Evolutionary conservation across 1,139 yeast species (phyloP).

Genomic region (Blastobotrys ciferrii): DNA sequence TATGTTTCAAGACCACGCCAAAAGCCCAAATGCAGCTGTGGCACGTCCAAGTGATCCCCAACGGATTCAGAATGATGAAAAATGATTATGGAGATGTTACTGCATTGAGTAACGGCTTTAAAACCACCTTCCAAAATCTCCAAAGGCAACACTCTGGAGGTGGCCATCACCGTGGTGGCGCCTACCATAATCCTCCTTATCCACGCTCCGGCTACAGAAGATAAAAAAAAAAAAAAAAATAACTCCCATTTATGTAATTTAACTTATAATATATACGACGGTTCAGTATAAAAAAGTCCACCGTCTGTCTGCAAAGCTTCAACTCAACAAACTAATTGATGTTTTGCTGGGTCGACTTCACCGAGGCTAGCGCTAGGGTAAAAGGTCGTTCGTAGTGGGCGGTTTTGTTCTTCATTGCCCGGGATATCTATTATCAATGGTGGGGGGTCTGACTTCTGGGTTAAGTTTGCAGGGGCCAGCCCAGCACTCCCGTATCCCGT

Average conservation of each 20-base stretch:
- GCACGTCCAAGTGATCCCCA: conserved; percentile 87
- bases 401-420: too few relatives aligned
- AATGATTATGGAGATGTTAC: conserved; percentile 84
- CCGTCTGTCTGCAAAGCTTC: too few relatives aligned
- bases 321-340: too few relatives aligned
- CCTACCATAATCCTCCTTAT: not conserved
- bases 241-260: not conserved
- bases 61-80: conserved; percentile 77
- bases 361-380: too few relatives aligned
- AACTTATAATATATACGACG: conserved; percentile 3
- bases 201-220: not conserved
- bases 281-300: too few relatives aligned
- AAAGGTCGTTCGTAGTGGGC: too few relatives aligned
- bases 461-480: too few relatives aligned
- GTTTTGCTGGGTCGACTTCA: too few relatives aligned
- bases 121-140: conserved; percentile 41
- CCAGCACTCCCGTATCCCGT: too few relatives aligned
- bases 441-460: too few relatives aligned
- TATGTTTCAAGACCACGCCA: conserved; percentile 78
- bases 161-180: not conserved
- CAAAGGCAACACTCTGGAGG: conserved; percentile 1
- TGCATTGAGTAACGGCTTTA: conserved; percentile 91
- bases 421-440: too few relatives aligned
- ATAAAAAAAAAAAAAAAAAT: not conserved
- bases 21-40: conserved; percentile 74